These are phyloP conservation scores for Scytalidium lignicola DNA, from an alignment of 2,329 filamentous ascomycete genomes.

Conservation along the genomic window DNA sequence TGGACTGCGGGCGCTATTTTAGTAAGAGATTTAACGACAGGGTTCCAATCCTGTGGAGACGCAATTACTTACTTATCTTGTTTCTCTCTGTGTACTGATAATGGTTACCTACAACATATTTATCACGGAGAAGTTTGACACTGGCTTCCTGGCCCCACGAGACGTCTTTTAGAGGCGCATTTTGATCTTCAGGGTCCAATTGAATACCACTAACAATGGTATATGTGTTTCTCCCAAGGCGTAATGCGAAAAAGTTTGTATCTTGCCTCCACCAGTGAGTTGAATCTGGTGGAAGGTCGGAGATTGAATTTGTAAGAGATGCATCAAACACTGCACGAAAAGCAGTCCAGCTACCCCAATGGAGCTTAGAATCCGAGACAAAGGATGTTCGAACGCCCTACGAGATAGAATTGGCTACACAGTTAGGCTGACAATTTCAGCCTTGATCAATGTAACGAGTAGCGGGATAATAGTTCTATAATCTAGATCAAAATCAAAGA, in stretches of 20 bases:
- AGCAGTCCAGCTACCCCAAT: slow-evolving; percentile 33
- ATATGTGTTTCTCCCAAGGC: slow-evolving; percentile 23
- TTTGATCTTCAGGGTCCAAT: slow-evolving; percentile 20
- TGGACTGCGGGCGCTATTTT: slow-evolving; percentile 26
- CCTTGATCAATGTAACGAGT: too few relatives aligned
- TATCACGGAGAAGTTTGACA: slow-evolving; percentile 22
- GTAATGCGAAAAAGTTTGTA: slow-evolving; percentile 28
- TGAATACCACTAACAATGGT: slow-evolving; percentile 28
- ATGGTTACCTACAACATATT: slow-evolving; percentile 21
- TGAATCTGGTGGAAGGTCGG: slow-evolving; percentile 30
- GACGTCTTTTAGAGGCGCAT: slow-evolving; percentile 15
- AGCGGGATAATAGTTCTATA: too few relatives aligned
- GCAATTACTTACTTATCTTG: not conserved
- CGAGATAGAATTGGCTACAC: not conserved
- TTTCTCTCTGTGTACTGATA: not conserved
- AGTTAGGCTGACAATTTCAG: too few relatives aligned
- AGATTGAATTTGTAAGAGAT: slow-evolving; percentile 27
- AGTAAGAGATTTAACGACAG: slow-evolving; percentile 28
- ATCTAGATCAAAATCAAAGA: slow-evolving; percentile 1
- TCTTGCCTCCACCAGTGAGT: slow-evolving; percentile 31
- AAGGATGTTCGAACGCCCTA: slow-evolving; percentile 21
- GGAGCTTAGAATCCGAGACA: slow-evolving; percentile 24
- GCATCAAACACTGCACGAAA: slow-evolving; percentile 32
- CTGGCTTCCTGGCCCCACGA: slow-evolving; percentile 25
- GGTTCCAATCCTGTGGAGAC: slow-evolving; percentile 28